Evolutionary conservation across 768 basidiomycete genomes (phyloP).

Genomic region (Lactarius sp.): DNA sequence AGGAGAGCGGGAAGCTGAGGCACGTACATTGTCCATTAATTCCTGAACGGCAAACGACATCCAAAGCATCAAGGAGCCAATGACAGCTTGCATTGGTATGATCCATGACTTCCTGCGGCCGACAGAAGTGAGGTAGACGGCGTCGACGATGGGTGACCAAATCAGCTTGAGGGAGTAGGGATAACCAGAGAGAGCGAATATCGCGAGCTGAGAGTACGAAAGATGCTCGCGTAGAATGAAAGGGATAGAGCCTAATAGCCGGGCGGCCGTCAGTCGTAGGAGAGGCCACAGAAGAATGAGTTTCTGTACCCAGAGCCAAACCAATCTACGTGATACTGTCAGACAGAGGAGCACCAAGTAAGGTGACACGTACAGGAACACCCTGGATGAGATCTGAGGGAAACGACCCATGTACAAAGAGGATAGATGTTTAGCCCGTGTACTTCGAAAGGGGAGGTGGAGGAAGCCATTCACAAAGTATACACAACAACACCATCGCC

Average conservation of each 20-base stretch:
- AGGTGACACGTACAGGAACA: conserved; percentile 62
- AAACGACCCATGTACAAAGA: background rate
- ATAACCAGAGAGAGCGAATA: conserved; percentile 89
- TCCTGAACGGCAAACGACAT: conserved; percentile 70
- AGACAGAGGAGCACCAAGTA: conserved; percentile 22
- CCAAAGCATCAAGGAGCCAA: conserved; percentile 78
- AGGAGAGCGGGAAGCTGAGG: conserved; percentile 8
- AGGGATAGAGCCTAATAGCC: conserved; percentile 75
- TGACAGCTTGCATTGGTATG: conserved; percentile 90
- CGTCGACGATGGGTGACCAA: conserved; percentile 98
- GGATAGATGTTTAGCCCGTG: background rate
- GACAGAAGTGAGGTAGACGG: conserved; percentile 70
- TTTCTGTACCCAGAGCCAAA: conserved; percentile 70
- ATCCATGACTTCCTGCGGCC: conserved; percentile 99
- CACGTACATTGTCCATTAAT: conserved; percentile 70
- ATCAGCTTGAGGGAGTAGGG: conserved; percentile 95
- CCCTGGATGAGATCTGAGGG: conserved; percentile 59
- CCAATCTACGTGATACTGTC: conserved; percentile 50
- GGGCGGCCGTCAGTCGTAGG: background rate
- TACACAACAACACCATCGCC: conserved; percentile 42
- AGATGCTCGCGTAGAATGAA: conserved; percentile 93
- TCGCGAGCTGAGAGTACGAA: conserved; percentile 94
- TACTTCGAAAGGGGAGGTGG: background rate
- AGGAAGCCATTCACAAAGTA: conserved; percentile 39
- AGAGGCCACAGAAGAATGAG: background rate